These are phyloP conservation scores for Gyromitra esculenta DNA, from an alignment of 2,329 filamentous ascomycete genomes.

Conservation along the genomic window DNA sequence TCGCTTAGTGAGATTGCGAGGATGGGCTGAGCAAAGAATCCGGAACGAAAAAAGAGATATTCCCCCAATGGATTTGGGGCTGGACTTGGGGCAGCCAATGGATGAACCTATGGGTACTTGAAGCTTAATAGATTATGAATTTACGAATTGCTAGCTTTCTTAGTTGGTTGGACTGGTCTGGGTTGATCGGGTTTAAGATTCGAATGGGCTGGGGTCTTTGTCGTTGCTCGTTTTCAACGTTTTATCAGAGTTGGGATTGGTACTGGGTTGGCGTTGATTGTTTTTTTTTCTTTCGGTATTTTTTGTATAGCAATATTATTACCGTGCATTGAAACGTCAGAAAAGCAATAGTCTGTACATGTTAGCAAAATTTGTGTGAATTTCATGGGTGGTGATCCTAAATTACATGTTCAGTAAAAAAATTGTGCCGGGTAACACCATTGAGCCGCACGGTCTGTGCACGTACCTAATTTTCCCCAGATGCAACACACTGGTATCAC, in stretches of 20 bases:
- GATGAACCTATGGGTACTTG: constrained; percentile 48
- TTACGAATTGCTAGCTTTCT: constrained; percentile 41
- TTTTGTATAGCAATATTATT: constrained; percentile 45
- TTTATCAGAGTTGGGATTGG: constrained; percentile 45
- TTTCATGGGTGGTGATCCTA: background rate
- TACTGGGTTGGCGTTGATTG: constrained; percentile 52
- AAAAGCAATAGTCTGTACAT: constrained; percentile 27
- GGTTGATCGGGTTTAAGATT: constrained; percentile 28
- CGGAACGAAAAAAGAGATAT: constrained; percentile 55
- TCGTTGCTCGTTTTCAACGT: constrained; percentile 37
- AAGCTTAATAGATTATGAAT: constrained; percentile 29
- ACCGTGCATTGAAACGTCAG: constrained; percentile 5
- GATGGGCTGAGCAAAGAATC: constrained; percentile 77
- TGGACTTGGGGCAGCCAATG: constrained; percentile 47
- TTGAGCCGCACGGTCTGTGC: background rate
- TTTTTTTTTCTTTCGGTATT: constrained; percentile 35
- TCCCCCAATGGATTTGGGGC: constrained; percentile 55
- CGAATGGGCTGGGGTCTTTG: constrained; percentile 38
- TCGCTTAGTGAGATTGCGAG: constrained; percentile 80
- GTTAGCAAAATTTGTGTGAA: background rate
- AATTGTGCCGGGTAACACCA: constrained; percentile 35
- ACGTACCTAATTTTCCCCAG: background rate
- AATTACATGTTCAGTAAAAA: too few species aligned
- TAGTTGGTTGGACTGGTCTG: constrained; percentile 23
- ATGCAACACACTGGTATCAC: background rate